These are phyloP conservation scores for Gossypium gossypioides DNA, from an alignment of 441 rosid species.

Conservation along the genomic window DNA sequence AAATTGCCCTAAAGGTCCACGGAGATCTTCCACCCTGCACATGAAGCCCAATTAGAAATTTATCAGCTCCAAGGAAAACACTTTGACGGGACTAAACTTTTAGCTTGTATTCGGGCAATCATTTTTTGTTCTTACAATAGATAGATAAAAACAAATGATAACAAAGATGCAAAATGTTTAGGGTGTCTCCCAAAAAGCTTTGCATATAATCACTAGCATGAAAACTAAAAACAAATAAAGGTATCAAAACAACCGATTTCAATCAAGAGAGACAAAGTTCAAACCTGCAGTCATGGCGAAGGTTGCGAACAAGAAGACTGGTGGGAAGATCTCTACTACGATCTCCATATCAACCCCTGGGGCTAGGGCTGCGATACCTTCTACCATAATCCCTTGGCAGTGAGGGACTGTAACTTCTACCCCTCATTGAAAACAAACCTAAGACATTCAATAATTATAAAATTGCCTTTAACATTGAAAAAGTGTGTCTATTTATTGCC, in stretches of 20 bases:
- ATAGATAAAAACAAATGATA: neutral
- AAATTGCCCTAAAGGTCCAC: slow-evolving; percentile 69
- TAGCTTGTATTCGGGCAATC: neutral
- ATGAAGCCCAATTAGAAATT: neutral
- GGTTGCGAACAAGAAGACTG: slow-evolving; percentile 84
- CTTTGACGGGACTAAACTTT: neutral
- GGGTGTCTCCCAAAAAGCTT: neutral
- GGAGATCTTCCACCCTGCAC: slow-evolving; percentile 74
- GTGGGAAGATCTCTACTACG: slow-evolving; percentile 62
- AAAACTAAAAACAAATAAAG: neutral
- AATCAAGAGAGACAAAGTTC: neutral
- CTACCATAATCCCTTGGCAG: slow-evolving; percentile 58
- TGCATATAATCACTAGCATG: neutral
- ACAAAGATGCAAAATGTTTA: neutral
- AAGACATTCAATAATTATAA: slow-evolving; percentile 1
- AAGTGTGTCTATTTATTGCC: neutral
- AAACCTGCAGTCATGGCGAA: slow-evolving; percentile 72
- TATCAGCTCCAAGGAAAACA: neutral
- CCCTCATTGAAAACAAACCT: slow-evolving; percentile 38
- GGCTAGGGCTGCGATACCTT: slow-evolving; percentile 58
- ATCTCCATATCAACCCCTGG: slow-evolving; percentile 39
- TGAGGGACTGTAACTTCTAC: slow-evolving; percentile 81
- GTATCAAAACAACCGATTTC: neutral
- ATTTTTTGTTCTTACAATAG: neutral
- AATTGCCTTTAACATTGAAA: neutral